Evolutionary conservation across 2,329 filamentous ascomycete species (phyloP).

Genomic region (Coleophoma crateriformis): DNA sequence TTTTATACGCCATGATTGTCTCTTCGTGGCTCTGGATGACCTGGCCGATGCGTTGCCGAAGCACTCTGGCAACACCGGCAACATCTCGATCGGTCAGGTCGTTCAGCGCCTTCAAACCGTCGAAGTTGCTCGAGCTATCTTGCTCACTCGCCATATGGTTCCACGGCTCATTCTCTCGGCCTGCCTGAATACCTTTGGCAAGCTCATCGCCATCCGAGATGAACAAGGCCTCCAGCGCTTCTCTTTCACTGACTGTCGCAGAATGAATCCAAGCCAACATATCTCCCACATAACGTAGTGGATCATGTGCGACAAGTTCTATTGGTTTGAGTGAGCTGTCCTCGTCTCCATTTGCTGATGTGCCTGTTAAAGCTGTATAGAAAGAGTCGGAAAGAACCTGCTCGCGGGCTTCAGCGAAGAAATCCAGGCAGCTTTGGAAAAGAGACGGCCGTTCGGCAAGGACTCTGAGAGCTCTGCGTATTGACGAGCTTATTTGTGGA

Average conservation of each 20-base stretch:
- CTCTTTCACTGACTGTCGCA: constrained; percentile 85
- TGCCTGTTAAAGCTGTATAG: constrained; percentile 79
- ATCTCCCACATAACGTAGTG: constrained; percentile 85
- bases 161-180: constrained; percentile 82
- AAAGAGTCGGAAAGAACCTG: constrained; percentile 84
- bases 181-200: constrained; percentile 72
- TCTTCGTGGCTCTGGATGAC: constrained; percentile 92
- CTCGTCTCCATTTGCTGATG: constrained; percentile 48
- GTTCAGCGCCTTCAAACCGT: constrained; percentile 75
- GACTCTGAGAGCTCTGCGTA: constrained; percentile 77
- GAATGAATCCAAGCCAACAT: constrained; percentile 98
- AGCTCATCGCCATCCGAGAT: constrained; percentile 87
- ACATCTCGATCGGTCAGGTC: constrained; percentile 85
- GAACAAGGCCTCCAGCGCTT: constrained; percentile 87
- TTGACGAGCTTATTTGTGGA: constrained; percentile 81
- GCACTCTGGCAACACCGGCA: constrained; percentile 70
- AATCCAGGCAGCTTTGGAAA: constrained; percentile 90
- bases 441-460: constrained; percentile 83
- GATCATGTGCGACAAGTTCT: constrained; percentile 87
- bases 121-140: constrained; percentile 56
- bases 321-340: constrained; percentile 76
- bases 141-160: constrained; percentile 55
- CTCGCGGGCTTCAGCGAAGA: constrained; percentile 86
- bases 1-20: constrained; percentile 79
- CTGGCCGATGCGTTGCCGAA: constrained; percentile 87